phyloP scores from a whole-genome alignment of 768 basidiomycete genomes.

The Leucogyrophana mollusca region DNA sequence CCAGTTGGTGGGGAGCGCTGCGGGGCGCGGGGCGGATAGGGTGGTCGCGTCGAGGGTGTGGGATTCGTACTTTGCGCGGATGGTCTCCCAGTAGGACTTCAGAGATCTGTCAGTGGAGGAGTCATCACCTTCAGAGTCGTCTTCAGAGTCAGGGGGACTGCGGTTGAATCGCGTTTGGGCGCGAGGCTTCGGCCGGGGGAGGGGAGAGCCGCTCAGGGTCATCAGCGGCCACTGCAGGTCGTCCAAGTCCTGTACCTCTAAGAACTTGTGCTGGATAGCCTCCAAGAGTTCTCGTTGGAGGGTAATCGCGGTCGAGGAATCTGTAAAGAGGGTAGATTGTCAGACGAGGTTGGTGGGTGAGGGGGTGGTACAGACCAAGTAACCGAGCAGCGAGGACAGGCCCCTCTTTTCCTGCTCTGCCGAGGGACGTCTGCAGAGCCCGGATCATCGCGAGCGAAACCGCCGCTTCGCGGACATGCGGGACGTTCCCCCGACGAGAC shows the following conservation, averaged over 20 bases:
- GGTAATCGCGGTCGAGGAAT: conserved; percentile 73
- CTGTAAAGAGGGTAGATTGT: conserved; percentile 39
- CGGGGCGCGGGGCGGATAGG: conserved; percentile 40
- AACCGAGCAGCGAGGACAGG: conserved; percentile 60
- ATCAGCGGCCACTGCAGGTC: conserved; percentile 78
- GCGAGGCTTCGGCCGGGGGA: conserved; percentile 17
- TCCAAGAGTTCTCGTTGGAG: conserved; percentile 86
- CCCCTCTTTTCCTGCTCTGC: conserved; percentile 48
- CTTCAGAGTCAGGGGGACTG: conserved; percentile 14
- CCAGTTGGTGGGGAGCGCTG: conserved; percentile 73
- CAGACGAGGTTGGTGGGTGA: background rate
- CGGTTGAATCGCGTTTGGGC: conserved; percentile 21
- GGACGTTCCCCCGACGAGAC: conserved; percentile 57
- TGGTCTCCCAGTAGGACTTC: conserved; percentile 59
- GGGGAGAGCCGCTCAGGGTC: conserved; percentile 40
- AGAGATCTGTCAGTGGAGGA: conserved; percentile 31
- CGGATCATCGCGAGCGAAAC: conserved; percentile 68
- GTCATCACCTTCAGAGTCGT: conserved; percentile 31
- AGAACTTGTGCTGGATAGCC: conserved; percentile 71
- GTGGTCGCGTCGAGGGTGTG: conserved; percentile 38
- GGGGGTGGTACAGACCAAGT: conserved; percentile 44
- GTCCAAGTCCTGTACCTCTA: conserved; percentile 40
- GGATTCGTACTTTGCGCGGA: conserved; percentile 54
- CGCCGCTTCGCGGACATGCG: conserved; percentile 72
- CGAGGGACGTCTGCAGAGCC: conserved; percentile 80